Conservation (phyloP, 495 filamentous ascomycete genomes). For the Lophium mytilinum region DNA sequence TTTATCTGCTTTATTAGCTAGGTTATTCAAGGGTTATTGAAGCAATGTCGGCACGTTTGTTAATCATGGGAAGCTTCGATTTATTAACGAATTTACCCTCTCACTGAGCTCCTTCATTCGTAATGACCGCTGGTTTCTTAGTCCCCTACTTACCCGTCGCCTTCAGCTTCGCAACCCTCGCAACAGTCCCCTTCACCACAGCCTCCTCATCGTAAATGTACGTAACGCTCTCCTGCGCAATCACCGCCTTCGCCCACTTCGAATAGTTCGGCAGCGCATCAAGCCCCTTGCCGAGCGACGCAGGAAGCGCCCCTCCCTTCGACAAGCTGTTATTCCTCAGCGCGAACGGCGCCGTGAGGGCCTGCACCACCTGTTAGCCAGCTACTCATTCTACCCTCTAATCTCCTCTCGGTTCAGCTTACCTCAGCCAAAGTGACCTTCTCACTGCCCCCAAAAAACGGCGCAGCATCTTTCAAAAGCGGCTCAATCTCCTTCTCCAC, state of each 20-base stretch:
- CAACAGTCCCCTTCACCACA: constrained; percentile 20
- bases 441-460: constrained; percentile 75
- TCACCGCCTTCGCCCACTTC: constrained; percentile 58
- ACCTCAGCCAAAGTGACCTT: constrained; percentile 75
- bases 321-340: constrained; percentile 47
- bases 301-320: constrained; percentile 41
- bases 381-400: too few species aligned
- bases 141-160: constrained; percentile 29
- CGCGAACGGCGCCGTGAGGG: constrained; percentile 60
- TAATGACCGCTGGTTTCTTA: neutral
- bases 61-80: too few species aligned
- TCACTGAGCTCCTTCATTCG: too few species aligned
- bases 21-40: too few species aligned
- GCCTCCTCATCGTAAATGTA: constrained; percentile 51
- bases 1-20: too few species aligned
- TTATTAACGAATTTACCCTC: too few species aligned
- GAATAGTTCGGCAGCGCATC: constrained; percentile 53
- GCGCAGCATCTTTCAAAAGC: constrained; percentile 53
- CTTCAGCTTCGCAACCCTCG: constrained; percentile 24
- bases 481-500: constrained; percentile 71
- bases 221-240: constrained; percentile 56
- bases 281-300: constrained; percentile 41
- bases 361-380: constrained; percentile 41
- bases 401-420: too few species aligned
- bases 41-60: too few species aligned